These are phyloP conservation scores for Rhizophagus sp. DNA, from an alignment of 192 early-diverging fungal genomes.

Conservation along the genomic window DNA sequence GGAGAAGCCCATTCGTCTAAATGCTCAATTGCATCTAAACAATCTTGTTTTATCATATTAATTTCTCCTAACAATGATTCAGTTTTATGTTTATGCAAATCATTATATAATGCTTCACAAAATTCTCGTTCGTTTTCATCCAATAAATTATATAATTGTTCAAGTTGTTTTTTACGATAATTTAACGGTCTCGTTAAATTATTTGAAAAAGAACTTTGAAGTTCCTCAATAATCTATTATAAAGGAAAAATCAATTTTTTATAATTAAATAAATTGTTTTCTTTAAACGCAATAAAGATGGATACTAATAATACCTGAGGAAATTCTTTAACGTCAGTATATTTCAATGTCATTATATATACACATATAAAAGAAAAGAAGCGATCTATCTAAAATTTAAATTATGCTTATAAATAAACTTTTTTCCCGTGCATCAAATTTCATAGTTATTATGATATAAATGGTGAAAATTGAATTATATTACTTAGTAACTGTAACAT, in stretches of 20 bases:
- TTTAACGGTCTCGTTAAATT: slow-evolving; percentile 45
- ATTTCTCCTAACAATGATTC: slow-evolving; percentile 64
- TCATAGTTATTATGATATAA: too few species aligned
- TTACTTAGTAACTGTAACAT: too few species aligned
- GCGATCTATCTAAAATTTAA: too few species aligned
- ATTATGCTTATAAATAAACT: too few species aligned
- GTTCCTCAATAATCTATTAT: slow-evolving; percentile 37
- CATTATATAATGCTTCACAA: slow-evolving; percentile 54
- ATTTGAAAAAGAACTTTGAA: slow-evolving; percentile 39
- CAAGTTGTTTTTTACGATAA: slow-evolving; percentile 63
- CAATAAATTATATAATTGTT: slow-evolving; percentile 58
- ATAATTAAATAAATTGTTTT: neutral
- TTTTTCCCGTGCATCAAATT: too few species aligned
- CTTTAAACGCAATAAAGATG: neutral
- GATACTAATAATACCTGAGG: neutral
- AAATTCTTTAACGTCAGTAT: neutral
- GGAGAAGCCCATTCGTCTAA: slow-evolving; percentile 60
- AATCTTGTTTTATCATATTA: slow-evolving; percentile 48
- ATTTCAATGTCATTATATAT: neutral
- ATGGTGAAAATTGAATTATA: too few species aligned
- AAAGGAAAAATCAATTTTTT: neutral
- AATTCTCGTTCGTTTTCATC: slow-evolving; percentile 59
- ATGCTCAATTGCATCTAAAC: slow-evolving; percentile 52
- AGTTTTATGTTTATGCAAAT: slow-evolving; percentile 55
- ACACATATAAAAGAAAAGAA: too few species aligned